Percentiles rank a stretch among this genome's conserved stretches.
These are phyloP conservation scores for Fusarium tuaranense DNA, from an alignment of 2,329 filamentous ascomycete genomes.

Conservation along the genomic window DNA sequence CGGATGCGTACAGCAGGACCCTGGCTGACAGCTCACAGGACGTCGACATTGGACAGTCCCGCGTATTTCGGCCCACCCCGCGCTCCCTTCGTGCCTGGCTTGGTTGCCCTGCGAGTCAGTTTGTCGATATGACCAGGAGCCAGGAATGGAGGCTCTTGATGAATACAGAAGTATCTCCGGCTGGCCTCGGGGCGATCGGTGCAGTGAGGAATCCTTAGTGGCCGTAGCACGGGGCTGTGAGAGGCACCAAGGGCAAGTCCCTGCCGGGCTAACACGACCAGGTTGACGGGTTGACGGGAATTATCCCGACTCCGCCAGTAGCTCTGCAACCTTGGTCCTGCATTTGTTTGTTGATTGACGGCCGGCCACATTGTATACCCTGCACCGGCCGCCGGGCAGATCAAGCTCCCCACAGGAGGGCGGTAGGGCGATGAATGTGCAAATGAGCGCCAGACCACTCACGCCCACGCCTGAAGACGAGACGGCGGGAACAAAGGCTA, in stretches of 20 bases:
- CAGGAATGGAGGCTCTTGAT: conserved; percentile 38
- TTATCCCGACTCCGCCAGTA: conserved; percentile 27
- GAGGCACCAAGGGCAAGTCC: conserved; percentile 23
- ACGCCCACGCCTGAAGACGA: conserved; percentile 1
- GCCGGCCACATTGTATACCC: neutral
- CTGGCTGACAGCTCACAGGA: conserved; percentile 16
- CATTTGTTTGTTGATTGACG: conserved; percentile 3
- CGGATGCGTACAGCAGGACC: conserved; percentile 17
- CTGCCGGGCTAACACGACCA: conserved; percentile 11
- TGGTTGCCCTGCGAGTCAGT: conserved; percentile 35
- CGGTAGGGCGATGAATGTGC: neutral
- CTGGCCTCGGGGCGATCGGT: conserved; percentile 39
- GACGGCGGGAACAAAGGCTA: neutral
- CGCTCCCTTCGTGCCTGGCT: neutral
- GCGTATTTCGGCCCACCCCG: conserved; percentile 7
- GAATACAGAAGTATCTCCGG: conserved; percentile 36
- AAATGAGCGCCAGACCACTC: neutral
- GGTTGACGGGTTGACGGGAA: conserved; percentile 29
- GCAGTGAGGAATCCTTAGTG: conserved; percentile 27
- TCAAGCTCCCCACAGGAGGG: neutral
- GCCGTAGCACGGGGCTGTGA: conserved; percentile 33
- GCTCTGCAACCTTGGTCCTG: conserved; percentile 5
- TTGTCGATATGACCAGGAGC: conserved; percentile 30
- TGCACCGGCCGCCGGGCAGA: neutral
- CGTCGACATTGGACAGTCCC: conserved; percentile 7